Evolutionary conservation across 495 filamentous ascomycete species (phyloP), one percentile per base, ranked within the genome.

Genomic region (Aspergillus sclerotioniger): DNA sequence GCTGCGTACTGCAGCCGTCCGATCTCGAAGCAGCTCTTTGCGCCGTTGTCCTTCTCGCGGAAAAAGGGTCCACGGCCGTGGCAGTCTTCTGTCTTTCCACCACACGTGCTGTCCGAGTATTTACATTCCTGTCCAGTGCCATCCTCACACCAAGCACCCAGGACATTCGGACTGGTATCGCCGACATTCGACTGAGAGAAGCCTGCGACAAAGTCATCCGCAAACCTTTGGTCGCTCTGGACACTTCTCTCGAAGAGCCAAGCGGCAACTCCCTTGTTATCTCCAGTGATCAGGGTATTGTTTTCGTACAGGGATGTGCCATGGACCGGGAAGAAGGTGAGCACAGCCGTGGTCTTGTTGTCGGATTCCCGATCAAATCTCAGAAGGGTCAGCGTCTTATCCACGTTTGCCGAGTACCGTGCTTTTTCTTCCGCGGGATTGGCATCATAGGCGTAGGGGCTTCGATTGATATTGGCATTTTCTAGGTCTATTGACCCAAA

Each of bases 241-340:
- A 88, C 79, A 46, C 83, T 87, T 62, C 90, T 81, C 68, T 98
- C 93, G 56, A 97, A 90, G 7, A 94, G 72, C 61, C 86, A 85
- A 1, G 93, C 92, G 17, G 93, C 94, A 5, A 96, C 91, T 13
- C 93, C 93, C 72, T 98, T 98, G 70, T 98, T 98, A 68, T 98
- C 93, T 9, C 91, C 94, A 4, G 91, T 86, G 45, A 96, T 84
- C 12, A 97, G 74, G 7, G 91, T 96, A 67, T 98, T 97, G 71
- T 98, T 97, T 55, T 89, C 88, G 46, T 92, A 84, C 77, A 97
- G 82, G 7, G 90, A 93, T 0, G 93, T 98, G 12, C 94, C 94
- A 66, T 98, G 93, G 9, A 91, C 90, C 8, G 93, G 87, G 67
- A 96, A 97, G 90, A 92, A 98, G 6, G 90, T 96, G 49, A 98